Percentiles rank a stretch among this genome's conserved stretches.
phyloP scores from a whole-genome alignment of 495 filamentous ascomycete genomes.

The Daldinia caldariorum region DNA sequence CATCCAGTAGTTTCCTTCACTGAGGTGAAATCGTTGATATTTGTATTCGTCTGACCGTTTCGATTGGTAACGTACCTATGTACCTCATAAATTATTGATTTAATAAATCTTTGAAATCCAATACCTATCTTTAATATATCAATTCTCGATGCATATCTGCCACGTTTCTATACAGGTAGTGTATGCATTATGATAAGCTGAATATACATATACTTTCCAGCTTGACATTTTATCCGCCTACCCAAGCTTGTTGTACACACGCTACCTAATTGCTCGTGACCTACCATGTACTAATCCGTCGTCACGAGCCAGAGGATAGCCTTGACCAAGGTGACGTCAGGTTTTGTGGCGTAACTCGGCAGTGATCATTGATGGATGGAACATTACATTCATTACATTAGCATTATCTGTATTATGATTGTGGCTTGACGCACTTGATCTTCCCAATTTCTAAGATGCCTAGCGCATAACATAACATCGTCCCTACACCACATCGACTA shows the following conservation, averaged over 20 bases:
- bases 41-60: neutral
- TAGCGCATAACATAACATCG: neutral
- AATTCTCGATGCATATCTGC: neutral
- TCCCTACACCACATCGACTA: neutral
- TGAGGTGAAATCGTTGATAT: neutral
- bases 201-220: slow-evolving; percentile 1
- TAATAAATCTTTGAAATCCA: neutral
- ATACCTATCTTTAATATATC: neutral
- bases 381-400: no score
- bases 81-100: neutral
- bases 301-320: slow-evolving; percentile 18
- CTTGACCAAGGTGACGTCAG: slow-evolving; percentile 32
- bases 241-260: neutral
- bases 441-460: slow-evolving; percentile 16
- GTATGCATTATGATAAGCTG: slow-evolving; percentile 1
- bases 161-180: neutral
- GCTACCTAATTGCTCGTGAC: slow-evolving; percentile 28
- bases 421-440: slow-evolving; percentile 35
- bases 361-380: neutral
- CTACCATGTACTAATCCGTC: no score
- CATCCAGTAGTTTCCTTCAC: neutral
- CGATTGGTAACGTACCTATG: neutral
- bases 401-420: slow-evolving; percentile 9
- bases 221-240: neutral
- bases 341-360: slow-evolving; percentile 32